These are phyloP conservation scores for Pythium coloratum DNA, from an alignment of 352 stramenopile genomes.

Conservation along the genomic window DNA sequence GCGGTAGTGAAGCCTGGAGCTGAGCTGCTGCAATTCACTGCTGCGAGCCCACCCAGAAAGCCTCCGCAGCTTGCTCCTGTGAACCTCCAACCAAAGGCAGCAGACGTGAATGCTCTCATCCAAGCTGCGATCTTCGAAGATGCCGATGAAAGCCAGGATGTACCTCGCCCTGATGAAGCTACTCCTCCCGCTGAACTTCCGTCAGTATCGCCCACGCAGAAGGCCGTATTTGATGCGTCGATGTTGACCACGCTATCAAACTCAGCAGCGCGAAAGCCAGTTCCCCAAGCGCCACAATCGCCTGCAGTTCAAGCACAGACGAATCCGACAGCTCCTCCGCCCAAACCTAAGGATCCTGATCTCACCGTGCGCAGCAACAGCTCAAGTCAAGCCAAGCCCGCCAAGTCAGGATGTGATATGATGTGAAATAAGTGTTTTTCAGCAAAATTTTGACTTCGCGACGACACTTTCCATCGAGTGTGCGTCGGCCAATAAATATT, in stretches of 20 bases:
- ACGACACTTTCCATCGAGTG: conserved; percentile 11
- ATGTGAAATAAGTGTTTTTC: conserved; percentile 12
- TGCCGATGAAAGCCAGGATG: not conserved
- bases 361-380: not conserved
- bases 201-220: not conserved
- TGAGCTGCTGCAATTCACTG: not conserved
- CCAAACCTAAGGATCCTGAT: not conserved
- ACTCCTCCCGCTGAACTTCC: not conserved
- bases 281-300: not conserved
- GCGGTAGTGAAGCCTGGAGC: not conserved
- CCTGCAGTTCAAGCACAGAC: not conserved
- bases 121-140: conserved; percentile 27
- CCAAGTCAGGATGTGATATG: conserved; percentile 3
- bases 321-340: conserved; percentile 15
- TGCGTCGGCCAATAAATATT: conserved; percentile 22
- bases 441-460: not conserved
- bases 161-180: not conserved
- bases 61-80: not conserved
- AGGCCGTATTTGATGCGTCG: not conserved
- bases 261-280: not conserved
- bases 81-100: not conserved
- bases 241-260: not conserved
- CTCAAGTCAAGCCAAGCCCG: not conserved
- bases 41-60: not conserved
- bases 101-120: conserved; percentile 17